Conservation (phyloP, 1,284 basidiomycete genomes). For the Microbotryum violaceum region DNA sequence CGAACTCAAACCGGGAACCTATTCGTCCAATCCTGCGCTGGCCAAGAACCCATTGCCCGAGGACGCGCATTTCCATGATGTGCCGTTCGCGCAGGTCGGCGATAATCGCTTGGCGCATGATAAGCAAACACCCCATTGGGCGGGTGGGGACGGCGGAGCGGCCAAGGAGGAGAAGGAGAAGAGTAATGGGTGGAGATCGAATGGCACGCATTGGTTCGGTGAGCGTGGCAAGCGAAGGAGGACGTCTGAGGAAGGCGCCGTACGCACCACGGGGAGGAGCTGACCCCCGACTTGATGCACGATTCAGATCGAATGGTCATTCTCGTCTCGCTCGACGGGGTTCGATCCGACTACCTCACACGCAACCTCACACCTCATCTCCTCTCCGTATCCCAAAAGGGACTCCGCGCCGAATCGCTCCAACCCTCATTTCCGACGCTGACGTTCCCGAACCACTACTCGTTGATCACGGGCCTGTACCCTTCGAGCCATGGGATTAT, state of each 20-base stretch:
- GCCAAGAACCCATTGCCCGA: constrained; percentile 13
- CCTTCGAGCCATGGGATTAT: constrained; percentile 84
- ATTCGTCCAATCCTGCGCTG: not conserved
- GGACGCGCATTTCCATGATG: constrained; percentile 19
- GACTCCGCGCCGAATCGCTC: constrained; percentile 75
- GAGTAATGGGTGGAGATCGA: constrained; percentile 14
- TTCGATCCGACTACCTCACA: constrained; percentile 77
- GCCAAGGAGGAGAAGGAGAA: constrained; percentile 1
- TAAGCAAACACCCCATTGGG: constrained; percentile 19
- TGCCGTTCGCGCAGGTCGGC: constrained; percentile 28
- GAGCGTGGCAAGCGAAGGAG: not conserved
- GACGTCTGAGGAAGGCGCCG: not conserved
- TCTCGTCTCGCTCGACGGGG: constrained; percentile 76
- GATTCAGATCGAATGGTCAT: constrained; percentile 57
- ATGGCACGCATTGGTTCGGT: constrained; percentile 28
- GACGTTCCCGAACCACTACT: constrained; percentile 59
- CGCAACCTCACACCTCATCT: constrained; percentile 71
- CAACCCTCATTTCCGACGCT: constrained; percentile 77
- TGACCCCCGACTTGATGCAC: too few species aligned
- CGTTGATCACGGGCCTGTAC: constrained; percentile 64
- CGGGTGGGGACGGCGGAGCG: constrained; percentile 24
- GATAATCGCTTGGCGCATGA: not conserved
- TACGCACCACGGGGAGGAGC: constrained; percentile 31
- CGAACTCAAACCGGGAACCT: constrained; percentile 8
- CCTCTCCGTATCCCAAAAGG: constrained; percentile 64